phyloP scores from a whole-genome alignment of 441 rosid genomes.

The Viola pubescens region DNA sequence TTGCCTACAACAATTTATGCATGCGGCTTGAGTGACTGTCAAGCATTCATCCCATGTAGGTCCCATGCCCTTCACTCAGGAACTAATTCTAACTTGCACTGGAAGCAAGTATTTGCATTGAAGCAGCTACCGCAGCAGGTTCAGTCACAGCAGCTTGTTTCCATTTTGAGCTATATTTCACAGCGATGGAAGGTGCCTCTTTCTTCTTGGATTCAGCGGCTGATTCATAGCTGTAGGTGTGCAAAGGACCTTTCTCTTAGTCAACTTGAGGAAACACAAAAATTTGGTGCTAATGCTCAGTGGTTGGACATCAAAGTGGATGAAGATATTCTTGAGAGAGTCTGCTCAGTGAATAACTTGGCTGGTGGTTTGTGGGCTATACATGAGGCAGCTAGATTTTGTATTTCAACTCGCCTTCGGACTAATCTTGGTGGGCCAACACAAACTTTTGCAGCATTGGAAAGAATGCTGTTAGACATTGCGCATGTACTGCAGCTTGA shows the following conservation, averaged over 20 bases:
- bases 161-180: conserved; percentile 89
- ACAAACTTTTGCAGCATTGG: conserved; percentile 98
- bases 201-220: conserved; percentile 86
- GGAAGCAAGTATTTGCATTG: conserved; percentile 91
- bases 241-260: conserved; percentile 40
- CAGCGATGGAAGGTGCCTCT: conserved; percentile 93
- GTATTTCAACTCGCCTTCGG: conserved; percentile 80
- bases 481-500: conserved; percentile 84
- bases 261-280: conserved; percentile 57
- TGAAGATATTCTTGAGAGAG: conserved; percentile 62
- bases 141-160: conserved; percentile 90
- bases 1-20: conserved; percentile 57
- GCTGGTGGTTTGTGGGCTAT: conserved; percentile 99
- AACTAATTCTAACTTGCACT: conserved; percentile 49
- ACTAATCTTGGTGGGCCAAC: conserved; percentile 99
- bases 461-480: conserved; percentile 91
- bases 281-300: conserved; percentile 31
- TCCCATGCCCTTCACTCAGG: conserved; percentile 40
- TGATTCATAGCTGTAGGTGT: conserved; percentile 51
- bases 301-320: conserved; percentile 60
- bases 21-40: conserved; percentile 48
- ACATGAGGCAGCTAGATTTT: conserved; percentile 94
- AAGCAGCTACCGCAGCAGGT: conserved; percentile 70
- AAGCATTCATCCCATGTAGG: conserved; percentile 34
- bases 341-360: conserved; percentile 68